Percentiles rank a stretch among this genome's conserved stretches.
phyloP scores from a whole-genome alignment of 305 asterid species.

The Fraxinus nigra region DNA sequence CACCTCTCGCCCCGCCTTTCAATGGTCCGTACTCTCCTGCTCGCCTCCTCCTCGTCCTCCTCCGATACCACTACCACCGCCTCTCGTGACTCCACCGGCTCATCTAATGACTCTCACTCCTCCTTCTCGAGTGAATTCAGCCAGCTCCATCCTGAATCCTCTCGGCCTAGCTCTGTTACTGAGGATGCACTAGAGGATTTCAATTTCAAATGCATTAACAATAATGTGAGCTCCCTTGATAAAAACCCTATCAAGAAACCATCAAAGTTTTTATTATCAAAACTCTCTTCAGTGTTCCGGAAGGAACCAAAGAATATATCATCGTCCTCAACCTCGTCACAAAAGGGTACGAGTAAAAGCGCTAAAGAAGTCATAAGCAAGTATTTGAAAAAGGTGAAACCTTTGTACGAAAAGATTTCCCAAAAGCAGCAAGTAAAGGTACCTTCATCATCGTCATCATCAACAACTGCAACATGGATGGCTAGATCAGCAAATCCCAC shows the following conservation, averaged over 20 bases:
- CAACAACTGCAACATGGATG: not conserved
- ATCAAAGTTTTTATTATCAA: constrained; percentile 58
- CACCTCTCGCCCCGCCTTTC: constrained; percentile 81
- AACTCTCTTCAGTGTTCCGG: constrained; percentile 72
- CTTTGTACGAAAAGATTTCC: constrained; percentile 65
- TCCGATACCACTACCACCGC: constrained; percentile 70
- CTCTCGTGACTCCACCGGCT: constrained; percentile 44
- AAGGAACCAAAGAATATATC: constrained; percentile 34
- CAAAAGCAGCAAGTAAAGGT: constrained; percentile 39
- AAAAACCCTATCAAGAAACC: constrained; percentile 24
- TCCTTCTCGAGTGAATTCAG: constrained; percentile 19
- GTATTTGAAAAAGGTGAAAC: constrained; percentile 72
- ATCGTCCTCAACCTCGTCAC: constrained; percentile 6
- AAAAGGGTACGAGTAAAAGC: constrained; percentile 51
- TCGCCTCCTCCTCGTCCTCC: constrained; percentile 68
- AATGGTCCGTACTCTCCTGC: constrained; percentile 71
- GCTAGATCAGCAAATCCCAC: constrained; percentile 22
- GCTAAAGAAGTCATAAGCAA: constrained; percentile 70
- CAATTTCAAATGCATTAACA: constrained; percentile 42
- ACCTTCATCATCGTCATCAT: not conserved
- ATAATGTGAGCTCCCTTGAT: not conserved
- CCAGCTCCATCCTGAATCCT: constrained; percentile 50
- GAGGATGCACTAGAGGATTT: constrained; percentile 43
- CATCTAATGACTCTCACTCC: constrained; percentile 29
- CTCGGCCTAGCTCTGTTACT: constrained; percentile 64